phyloP scores from a whole-genome alignment of 805 yeast species.

The Blastobotrys attinorum region DNA sequence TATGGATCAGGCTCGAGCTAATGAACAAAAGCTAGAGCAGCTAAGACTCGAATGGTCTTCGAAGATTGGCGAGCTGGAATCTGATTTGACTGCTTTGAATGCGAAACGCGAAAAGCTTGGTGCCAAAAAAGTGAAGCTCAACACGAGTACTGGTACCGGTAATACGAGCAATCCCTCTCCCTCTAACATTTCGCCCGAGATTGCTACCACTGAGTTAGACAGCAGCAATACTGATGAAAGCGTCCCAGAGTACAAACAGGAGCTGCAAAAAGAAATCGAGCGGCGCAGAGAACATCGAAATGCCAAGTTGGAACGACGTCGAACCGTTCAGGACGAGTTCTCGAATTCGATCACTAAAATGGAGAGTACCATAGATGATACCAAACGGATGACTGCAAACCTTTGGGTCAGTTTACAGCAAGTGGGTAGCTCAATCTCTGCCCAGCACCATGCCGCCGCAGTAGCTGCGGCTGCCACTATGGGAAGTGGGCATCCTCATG shows the following conservation, averaged over 20 bases:
- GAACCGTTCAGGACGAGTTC: conserved; percentile 26
- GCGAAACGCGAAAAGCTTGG: conserved; percentile 22
- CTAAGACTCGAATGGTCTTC: conserved; percentile 11
- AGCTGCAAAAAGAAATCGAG: conserved; percentile 20
- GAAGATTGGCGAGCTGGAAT: conserved; percentile 14
- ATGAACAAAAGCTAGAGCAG: conserved; percentile 10
- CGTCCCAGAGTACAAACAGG: conserved; percentile 20
- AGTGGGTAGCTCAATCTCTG: background rate
- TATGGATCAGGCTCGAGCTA: conserved; percentile 7
- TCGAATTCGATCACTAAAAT: conserved; percentile 27
- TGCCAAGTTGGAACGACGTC: conserved; percentile 24
- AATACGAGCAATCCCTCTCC: too few relatives aligned
- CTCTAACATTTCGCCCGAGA: too few relatives aligned
- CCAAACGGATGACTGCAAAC: conserved; percentile 16
- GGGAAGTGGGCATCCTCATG: background rate
- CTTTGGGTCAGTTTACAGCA: conserved; percentile 2
- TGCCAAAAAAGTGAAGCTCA: conserved; percentile 19
- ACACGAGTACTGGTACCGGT: too few relatives aligned
- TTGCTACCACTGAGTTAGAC: too few relatives aligned
- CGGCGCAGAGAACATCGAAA: conserved; percentile 20
- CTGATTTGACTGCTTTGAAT: conserved; percentile 20
- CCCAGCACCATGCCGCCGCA: background rate
- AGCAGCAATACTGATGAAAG: background rate
- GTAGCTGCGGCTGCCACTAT: background rate
- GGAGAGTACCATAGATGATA: conserved; percentile 26